These are phyloP conservation scores for Blumeria hordei DNA, from an alignment of 2,329 filamentous ascomycete species.

Conservation along the genomic window DNA sequence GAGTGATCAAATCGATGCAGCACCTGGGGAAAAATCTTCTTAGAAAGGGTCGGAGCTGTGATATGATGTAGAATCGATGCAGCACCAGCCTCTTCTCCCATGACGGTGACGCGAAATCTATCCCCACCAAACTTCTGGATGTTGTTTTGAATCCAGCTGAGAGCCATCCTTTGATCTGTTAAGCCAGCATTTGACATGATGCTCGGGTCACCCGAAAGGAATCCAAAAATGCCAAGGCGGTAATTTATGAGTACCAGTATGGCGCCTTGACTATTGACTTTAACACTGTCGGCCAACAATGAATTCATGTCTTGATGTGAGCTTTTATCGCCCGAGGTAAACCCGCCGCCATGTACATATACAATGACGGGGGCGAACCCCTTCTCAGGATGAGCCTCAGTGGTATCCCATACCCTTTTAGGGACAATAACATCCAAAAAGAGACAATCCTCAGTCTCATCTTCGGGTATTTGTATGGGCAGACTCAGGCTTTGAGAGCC, in stretches of 20 bases:
- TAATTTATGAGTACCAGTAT: constrained; percentile 16
- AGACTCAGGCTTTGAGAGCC: background rate
- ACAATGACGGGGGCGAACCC: background rate
- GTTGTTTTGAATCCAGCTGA: constrained; percentile 30
- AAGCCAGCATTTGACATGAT: constrained; percentile 25
- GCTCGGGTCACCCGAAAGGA: constrained; percentile 18
- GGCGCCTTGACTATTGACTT: constrained; percentile 15
- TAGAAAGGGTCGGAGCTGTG: constrained; percentile 17
- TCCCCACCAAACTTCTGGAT: constrained; percentile 30
- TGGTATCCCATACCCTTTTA: constrained; percentile 13
- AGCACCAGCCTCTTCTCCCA: constrained; percentile 25
- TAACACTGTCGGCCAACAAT: constrained; percentile 13
- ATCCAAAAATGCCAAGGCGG: constrained; percentile 14
- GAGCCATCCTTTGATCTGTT: constrained; percentile 27
- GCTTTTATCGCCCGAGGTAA: constrained; percentile 18
- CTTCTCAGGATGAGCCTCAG: background rate
- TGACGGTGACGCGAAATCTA: constrained; percentile 22
- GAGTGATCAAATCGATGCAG: background rate
- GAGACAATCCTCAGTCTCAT: constrained; percentile 20
- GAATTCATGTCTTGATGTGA: constrained; percentile 16
- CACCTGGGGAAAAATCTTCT: background rate
- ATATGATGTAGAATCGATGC: constrained; percentile 29
- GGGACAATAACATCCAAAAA: constrained; percentile 24
- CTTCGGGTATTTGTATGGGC: background rate
- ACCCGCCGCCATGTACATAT: constrained; percentile 16